These are phyloP conservation scores for Ophiostoma sp. DNA, from an alignment of 2,329 filamentous ascomycete genomes.

Conservation along the genomic window DNA sequence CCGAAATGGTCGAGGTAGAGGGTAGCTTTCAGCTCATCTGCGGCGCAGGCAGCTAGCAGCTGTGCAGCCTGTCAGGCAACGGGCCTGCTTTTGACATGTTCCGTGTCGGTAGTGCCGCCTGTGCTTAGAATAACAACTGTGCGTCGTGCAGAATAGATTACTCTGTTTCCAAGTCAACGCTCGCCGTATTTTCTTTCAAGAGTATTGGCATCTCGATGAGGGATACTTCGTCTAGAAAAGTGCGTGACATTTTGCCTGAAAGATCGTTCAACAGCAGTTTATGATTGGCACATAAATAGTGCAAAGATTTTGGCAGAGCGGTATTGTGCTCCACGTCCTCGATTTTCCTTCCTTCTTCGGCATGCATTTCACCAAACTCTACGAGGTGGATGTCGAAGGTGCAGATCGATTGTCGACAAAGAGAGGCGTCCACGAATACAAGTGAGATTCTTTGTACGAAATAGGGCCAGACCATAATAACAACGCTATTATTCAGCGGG, in stretches of 20 bases:
- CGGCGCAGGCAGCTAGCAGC: neutral
- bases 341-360: neutral
- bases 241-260: neutral
- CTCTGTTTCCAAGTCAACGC: too few relatives aligned
- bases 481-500: neutral
- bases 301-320: neutral
- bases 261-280: neutral
- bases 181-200: neutral
- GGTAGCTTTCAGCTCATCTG: neutral
- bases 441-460: neutral
- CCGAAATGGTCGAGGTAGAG: neutral
- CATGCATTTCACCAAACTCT: neutral
- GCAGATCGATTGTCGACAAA: neutral
- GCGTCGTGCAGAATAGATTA: too few relatives aligned
- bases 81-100: neutral
- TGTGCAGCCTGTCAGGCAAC: neutral
- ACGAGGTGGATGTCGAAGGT: neutral
- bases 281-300: neutral
- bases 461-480: neutral
- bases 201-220: neutral
- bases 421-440: neutral
- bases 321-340: neutral
- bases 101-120: too few relatives aligned
- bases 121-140: too few relatives aligned
- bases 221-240: neutral